These are phyloP conservation scores for Arthrobotrys sphaeroides DNA, from an alignment of 2,329 filamentous ascomycete species.

Conservation along the genomic window DNA sequence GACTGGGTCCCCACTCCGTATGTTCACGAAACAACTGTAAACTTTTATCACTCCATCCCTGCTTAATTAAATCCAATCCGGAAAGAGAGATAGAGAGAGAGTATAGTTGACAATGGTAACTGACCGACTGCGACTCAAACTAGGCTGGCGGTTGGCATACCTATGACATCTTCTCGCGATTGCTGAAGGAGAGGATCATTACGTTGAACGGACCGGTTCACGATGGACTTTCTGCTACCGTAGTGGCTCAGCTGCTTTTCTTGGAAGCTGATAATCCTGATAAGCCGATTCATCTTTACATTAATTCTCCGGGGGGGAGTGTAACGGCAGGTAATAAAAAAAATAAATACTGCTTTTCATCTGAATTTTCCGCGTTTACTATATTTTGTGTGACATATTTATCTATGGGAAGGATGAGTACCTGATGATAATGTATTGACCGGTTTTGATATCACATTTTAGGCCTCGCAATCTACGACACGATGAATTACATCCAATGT, in stretches of 20 bases:
- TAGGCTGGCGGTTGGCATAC: slow-evolving; percentile 52
- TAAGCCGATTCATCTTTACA: slow-evolving; percentile 96
- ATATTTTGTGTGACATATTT: slow-evolving; percentile 3
- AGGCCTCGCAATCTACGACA: slow-evolving; percentile 92
- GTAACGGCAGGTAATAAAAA: slow-evolving; percentile 73
- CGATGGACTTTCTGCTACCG: slow-evolving; percentile 87
- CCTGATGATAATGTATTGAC: not conserved
- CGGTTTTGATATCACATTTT: slow-evolving; percentile 13
- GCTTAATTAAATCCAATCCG: too few species aligned
- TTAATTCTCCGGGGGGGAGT: slow-evolving; percentile 93
- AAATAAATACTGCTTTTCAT: too few species aligned
- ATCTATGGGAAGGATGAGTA: not conserved
- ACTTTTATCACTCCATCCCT: not conserved
- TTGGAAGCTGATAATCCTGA: slow-evolving; percentile 96
- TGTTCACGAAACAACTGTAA: slow-evolving; percentile 50
- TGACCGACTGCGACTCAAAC: too few species aligned
- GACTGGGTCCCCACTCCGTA: slow-evolving; percentile 49
- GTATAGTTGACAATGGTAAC: too few species aligned
- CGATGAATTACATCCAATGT: slow-evolving; percentile 94
- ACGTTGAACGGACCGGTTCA: slow-evolving; percentile 92
- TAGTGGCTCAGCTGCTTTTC: slow-evolving; percentile 95
- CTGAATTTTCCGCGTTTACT: not conserved
- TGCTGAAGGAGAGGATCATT: slow-evolving; percentile 78
- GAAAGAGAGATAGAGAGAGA: too few species aligned
- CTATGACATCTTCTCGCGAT: slow-evolving; percentile 58